These are phyloP conservation scores for Ziziphus jujuba DNA, from an alignment of 306 rosid genomes.

Conservation along the genomic window DNA sequence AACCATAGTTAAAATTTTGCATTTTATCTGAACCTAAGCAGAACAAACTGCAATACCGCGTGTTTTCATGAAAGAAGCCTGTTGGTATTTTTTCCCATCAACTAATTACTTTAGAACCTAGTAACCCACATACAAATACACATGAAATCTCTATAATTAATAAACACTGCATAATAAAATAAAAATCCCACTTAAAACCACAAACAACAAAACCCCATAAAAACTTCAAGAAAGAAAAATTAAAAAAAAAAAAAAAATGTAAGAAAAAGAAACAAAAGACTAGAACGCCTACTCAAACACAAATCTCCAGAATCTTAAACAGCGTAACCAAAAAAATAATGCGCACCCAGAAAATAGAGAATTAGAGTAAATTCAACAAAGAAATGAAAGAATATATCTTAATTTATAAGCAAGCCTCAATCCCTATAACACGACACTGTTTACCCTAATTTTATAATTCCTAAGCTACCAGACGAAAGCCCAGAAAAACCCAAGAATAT, in stretches of 20 bases:
- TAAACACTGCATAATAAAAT: neutral
- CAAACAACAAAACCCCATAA: neutral
- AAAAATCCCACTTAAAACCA: neutral
- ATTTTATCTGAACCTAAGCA: neutral
- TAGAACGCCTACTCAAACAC: neutral
- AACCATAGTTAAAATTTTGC: neutral
- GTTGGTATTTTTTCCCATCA: neutral
- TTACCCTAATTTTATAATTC: neutral
- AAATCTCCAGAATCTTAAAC: too few species aligned
- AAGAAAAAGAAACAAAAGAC: neutral
- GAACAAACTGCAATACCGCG: neutral
- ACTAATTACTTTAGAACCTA: neutral
- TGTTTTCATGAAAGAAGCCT: neutral
- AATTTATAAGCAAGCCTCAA: neutral
- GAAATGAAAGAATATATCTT: neutral
- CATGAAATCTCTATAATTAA: neutral
- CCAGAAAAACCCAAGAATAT: neutral
- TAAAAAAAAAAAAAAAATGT: neutral
- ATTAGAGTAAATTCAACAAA: neutral
- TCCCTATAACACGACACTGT: neutral
- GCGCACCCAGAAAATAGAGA: too few species aligned
- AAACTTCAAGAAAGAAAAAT: neutral
- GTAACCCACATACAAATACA: neutral
- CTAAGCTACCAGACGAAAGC: conserved; percentile 9
- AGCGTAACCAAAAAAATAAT: too few species aligned